Percentiles rank a stretch among this genome's conserved stretches.
Evolutionary conservation across 345 rosid genomes (phyloP).

Genomic region (Firmiana major): DNA sequence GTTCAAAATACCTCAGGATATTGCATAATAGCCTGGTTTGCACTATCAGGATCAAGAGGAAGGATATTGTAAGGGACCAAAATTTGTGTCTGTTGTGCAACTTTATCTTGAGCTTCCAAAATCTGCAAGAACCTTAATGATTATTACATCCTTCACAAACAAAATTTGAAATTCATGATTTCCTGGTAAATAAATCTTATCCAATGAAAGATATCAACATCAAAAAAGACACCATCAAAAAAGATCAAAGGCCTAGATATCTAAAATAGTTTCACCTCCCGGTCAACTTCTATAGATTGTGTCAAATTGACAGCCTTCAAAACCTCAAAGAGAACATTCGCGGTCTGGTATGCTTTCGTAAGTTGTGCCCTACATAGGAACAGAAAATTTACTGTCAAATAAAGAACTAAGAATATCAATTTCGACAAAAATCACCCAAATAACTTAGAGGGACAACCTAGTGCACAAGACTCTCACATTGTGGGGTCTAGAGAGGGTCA

Average conservation of each 20-base stretch:
- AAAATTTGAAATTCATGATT: neutral
- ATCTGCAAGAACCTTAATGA: slow-evolving; percentile 49
- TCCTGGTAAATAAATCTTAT: neutral
- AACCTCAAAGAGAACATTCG: slow-evolving; percentile 98
- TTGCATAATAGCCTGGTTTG: slow-evolving; percentile 94
- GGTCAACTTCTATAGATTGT: slow-evolving; percentile 93
- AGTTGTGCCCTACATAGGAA: slow-evolving; percentile 78
- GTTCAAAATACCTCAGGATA: slow-evolving; percentile 74
- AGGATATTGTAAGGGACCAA: slow-evolving; percentile 90
- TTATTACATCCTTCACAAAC: slow-evolving; percentile 5
- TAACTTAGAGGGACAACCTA: no score
- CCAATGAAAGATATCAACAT: neutral
- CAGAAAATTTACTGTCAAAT: slow-evolving; percentile 7
- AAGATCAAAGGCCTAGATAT: slow-evolving; percentile 4
- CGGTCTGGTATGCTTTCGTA: slow-evolving; percentile 99
- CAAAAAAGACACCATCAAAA: slow-evolving; percentile 1
- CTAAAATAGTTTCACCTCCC: slow-evolving; percentile 55
- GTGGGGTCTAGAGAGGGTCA: no score
- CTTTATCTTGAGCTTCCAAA: slow-evolving; percentile 88
- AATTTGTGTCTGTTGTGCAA: slow-evolving; percentile 90
- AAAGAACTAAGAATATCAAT: neutral
- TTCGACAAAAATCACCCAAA: neutral
- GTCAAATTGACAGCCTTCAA: slow-evolving; percentile 91
- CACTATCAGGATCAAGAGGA: slow-evolving; percentile 99
- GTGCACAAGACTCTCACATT: no score